A percentile compares a stretch with the other conserved stretches of the same genome.
phyloP scores from a whole-genome alignment of 2,329 filamentous ascomycete species.

The Beauveria medogensis region DNA sequence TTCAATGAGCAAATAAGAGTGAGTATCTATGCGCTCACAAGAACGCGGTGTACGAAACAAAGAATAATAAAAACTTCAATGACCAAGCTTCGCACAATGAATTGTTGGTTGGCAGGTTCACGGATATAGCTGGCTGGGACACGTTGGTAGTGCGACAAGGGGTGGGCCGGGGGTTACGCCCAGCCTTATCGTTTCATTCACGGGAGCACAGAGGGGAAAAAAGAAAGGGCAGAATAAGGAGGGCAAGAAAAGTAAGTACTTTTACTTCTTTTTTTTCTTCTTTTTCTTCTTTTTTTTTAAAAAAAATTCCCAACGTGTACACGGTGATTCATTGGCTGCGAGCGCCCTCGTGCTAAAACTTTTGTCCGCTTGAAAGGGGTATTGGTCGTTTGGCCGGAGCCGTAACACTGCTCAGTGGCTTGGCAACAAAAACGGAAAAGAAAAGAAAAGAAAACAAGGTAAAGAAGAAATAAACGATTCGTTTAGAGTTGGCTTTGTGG shows the following conservation, averaged over 20 bases:
- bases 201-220: not conserved
- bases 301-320: too few relatives aligned
- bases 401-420: too few relatives aligned
- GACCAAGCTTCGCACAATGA: not conserved
- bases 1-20: not conserved
- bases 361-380: too few relatives aligned
- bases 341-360: not conserved
- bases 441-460: too few relatives aligned
- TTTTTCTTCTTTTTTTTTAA: too few relatives aligned
- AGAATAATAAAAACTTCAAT: not conserved
- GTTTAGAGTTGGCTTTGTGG: too few relatives aligned
- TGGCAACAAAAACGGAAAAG: too few relatives aligned
- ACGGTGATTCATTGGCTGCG: not conserved
- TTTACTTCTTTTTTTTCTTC: not conserved
- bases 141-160: not conserved
- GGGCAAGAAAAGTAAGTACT: not conserved
- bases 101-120: not conserved
- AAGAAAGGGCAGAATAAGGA: not conserved
- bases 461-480: too few relatives aligned
- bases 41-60: not conserved
- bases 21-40: not conserved
- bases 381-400: too few relatives aligned
- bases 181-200: not conserved
- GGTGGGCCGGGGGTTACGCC: not conserved
- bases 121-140: constrained; percentile 4